phyloP scores from a whole-genome alignment of 2,329 filamentous ascomycete species.

The Colletotrichum somersetense region DNA sequence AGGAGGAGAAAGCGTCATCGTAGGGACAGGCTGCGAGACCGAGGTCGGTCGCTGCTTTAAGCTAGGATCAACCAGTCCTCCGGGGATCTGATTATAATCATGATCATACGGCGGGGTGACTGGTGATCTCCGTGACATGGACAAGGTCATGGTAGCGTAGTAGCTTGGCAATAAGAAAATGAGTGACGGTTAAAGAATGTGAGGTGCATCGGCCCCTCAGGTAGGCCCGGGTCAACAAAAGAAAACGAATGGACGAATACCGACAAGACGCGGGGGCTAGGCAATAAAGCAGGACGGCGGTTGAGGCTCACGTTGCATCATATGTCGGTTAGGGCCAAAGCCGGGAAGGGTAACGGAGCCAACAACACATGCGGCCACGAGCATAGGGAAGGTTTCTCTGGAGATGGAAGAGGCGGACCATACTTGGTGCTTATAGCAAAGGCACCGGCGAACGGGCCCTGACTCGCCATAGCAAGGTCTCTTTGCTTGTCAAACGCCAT shows the following conservation, averaged over 20 bases:
- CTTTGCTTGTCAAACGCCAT: slow-evolving; percentile 42
- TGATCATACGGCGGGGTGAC: slow-evolving; percentile 38
- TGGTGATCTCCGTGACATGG: slow-evolving; percentile 29
- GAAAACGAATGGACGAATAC: not conserved
- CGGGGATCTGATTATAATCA: slow-evolving; percentile 12
- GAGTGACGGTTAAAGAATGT: slow-evolving; percentile 28
- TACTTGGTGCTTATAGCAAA: slow-evolving; percentile 35
- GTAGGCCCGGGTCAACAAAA: slow-evolving; percentile 9
- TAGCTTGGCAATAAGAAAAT: not conserved
- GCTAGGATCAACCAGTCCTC: slow-evolving; percentile 9
- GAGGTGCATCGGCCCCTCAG: slow-evolving; percentile 5
- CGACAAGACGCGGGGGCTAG: slow-evolving; percentile 7
- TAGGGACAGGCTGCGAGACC: slow-evolving; percentile 13
- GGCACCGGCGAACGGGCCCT: slow-evolving; percentile 17
- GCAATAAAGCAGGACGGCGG: not conserved
- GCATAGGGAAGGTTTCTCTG: slow-evolving; percentile 19
- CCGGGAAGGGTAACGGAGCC: slow-evolving; percentile 21
- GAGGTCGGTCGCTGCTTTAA: slow-evolving; percentile 14
- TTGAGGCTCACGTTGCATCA: slow-evolving; percentile 23
- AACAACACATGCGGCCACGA: slow-evolving; percentile 26
- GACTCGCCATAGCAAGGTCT: slow-evolving; percentile 28
- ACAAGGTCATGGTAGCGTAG: slow-evolving; percentile 21
- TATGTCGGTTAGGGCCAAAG: slow-evolving; percentile 9
- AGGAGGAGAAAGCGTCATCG: slow-evolving; percentile 45
- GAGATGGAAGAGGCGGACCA: slow-evolving; percentile 34